phyloP scores from a whole-genome alignment of 768 basidiomycete genomes.

The Pisolithus sp. region DNA sequence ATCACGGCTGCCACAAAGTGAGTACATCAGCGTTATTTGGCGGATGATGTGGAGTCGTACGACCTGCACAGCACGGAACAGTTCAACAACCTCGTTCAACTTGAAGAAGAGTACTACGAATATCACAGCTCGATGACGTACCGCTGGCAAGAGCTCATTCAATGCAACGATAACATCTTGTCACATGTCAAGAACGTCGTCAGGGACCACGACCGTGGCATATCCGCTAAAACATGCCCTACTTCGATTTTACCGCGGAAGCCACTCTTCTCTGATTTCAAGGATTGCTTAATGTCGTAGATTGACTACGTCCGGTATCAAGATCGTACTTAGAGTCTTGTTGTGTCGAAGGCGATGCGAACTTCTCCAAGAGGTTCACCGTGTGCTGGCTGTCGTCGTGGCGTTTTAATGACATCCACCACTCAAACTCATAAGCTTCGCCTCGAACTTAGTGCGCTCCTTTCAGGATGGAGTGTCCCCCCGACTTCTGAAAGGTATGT shows the following conservation, averaged over 20 bases:
- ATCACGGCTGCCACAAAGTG: slow-evolving; percentile 33
- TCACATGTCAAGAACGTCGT: slow-evolving; percentile 33
- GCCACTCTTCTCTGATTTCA: slow-evolving; percentile 10
- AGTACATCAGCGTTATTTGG: neutral
- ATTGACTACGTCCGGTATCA: too few relatives aligned
- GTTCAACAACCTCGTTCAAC: slow-evolving; percentile 48
- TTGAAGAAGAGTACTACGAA: slow-evolving; percentile 48
- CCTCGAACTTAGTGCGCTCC: too few relatives aligned
- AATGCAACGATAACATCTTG: slow-evolving; percentile 32
- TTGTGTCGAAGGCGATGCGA: too few relatives aligned
- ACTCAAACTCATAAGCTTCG: too few relatives aligned
- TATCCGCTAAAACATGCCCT: slow-evolving; percentile 47
- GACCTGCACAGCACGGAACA: slow-evolving; percentile 35
- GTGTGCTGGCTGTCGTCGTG: too few relatives aligned
- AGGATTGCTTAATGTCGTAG: neutral
- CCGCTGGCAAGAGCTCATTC: slow-evolving; percentile 38
- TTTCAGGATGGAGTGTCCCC: too few relatives aligned
- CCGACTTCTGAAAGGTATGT: too few relatives aligned
- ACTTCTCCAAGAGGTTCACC: too few relatives aligned
- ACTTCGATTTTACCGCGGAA: slow-evolving; percentile 34
- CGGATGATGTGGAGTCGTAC: neutral
- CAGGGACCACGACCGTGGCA: slow-evolving; percentile 42
- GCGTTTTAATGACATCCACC: too few relatives aligned
- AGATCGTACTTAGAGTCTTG: too few relatives aligned
- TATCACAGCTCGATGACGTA: slow-evolving; percentile 35